A percentile compares a stretch with the other conserved stretches of the same genome.
Evolutionary conservation across 345 rosid genomes (phyloP).

Genomic region (Salix dunnii): DNA sequence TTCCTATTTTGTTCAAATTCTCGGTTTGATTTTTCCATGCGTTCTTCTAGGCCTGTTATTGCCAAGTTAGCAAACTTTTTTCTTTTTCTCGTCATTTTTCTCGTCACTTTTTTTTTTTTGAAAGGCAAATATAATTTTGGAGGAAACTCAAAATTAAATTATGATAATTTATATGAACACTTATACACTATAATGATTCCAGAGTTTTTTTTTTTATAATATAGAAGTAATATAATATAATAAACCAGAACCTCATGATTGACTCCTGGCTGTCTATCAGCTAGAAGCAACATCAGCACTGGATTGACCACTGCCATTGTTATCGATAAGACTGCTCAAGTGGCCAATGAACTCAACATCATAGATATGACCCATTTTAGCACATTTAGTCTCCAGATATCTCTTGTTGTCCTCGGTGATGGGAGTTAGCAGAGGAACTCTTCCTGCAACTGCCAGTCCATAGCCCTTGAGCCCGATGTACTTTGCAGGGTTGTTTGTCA

Average conservation of each 20-base stretch:
- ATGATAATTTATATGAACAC: no score
- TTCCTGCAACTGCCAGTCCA: slow-evolving; percentile 58
- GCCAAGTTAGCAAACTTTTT: no score
- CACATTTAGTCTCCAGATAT: slow-evolving; percentile 67
- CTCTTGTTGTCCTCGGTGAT: slow-evolving; percentile 69
- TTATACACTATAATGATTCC: no score
- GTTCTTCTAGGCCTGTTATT: no score
- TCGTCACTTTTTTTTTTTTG: no score
- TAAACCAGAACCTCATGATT: background rate
- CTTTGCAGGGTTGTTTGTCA: slow-evolving; percentile 90
- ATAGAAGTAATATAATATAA: no score
- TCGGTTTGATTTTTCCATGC: no score
- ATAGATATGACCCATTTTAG: slow-evolving; percentile 77
- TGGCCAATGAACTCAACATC: slow-evolving; percentile 40
- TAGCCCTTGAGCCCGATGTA: slow-evolving; percentile 77
- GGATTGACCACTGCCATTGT: slow-evolving; percentile 16
- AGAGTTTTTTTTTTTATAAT: no score
- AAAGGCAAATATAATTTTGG: no score
- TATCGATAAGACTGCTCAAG: slow-evolving; percentile 15
- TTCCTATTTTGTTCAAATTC: no score
- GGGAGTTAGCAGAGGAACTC: slow-evolving; percentile 67
- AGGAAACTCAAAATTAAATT: no score
- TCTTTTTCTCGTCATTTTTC: no score
- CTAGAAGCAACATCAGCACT: slow-evolving; percentile 18
- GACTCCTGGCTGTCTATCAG: background rate